These are phyloP conservation scores for Allium sativum DNA, from an alignment of 106 monocot species.

Conservation along the genomic window DNA sequence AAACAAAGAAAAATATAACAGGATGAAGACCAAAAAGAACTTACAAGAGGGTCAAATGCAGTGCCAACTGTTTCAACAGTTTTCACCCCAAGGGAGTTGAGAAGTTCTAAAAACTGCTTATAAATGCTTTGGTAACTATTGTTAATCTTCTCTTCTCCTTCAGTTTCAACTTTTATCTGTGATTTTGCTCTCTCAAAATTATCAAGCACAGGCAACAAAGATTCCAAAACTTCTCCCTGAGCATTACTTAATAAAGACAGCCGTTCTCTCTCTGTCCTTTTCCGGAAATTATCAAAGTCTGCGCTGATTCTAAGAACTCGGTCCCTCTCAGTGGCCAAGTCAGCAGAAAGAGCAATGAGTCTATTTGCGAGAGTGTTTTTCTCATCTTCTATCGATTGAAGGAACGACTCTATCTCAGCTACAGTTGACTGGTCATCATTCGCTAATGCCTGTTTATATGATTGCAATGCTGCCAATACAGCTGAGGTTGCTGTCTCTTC, in stretches of 20 bases:
- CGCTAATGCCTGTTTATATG: constrained; percentile 69
- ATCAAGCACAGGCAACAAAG: constrained; percentile 73
- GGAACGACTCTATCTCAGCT: constrained; percentile 58
- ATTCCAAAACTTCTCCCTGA: constrained; percentile 75
- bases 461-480: constrained; percentile 27
- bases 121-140: constrained; percentile 84
- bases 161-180: constrained; percentile 71
- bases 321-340: constrained; percentile 41
- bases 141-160: constrained; percentile 81
- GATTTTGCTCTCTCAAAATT: constrained; percentile 89
- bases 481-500: constrained; percentile 36
- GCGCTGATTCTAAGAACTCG: constrained; percentile 72
- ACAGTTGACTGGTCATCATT: constrained; percentile 45
- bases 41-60: constrained; percentile 77
- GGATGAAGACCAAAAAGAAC: constrained; percentile 2
- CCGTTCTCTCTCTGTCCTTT: constrained; percentile 63
- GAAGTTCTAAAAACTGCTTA: constrained; percentile 76
- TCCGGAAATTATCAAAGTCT: constrained; percentile 88
- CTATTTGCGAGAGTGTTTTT: constrained; percentile 39
- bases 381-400: constrained; percentile 76
- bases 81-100: constrained; percentile 59
- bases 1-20: too few relatives aligned
- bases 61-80: constrained; percentile 68
- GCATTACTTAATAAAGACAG: constrained; percentile 65
- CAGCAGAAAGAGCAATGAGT: constrained; percentile 34